Evolutionary conservation across 352 stramenopile genomes (phyloP).

Genomic region (Pythium pectinolyticum): DNA sequence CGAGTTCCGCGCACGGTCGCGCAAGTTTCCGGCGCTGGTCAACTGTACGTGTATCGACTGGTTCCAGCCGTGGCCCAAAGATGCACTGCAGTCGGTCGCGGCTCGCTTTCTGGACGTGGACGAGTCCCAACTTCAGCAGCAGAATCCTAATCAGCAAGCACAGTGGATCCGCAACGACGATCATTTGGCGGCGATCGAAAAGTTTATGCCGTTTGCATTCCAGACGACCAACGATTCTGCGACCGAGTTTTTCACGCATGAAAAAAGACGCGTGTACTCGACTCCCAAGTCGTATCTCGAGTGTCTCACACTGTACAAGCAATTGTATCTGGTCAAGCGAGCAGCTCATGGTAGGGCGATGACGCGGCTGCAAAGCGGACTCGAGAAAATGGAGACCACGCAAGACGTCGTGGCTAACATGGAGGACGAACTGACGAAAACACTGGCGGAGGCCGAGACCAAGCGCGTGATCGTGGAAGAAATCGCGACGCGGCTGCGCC

Average conservation of each 20-base stretch:
- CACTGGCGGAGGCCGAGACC: conserved; percentile 89
- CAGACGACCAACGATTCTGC: conserved; percentile 89
- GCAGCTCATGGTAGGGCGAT: conserved; percentile 60
- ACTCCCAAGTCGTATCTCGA: conserved; percentile 94
- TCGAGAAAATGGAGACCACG: conserved; percentile 91
- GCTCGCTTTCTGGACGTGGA: conserved; percentile 80
- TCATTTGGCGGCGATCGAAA: conserved; percentile 75
- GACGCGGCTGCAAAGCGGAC: conserved; percentile 78
- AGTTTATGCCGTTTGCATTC: conserved; percentile 94
- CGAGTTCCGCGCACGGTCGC: conserved; percentile 85
- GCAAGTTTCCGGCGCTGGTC: conserved; percentile 93
- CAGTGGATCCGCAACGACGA: conserved; percentile 38
- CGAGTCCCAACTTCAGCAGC: conserved; percentile 30
- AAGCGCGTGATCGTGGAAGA: conserved; percentile 93
- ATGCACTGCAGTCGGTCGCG: conserved; percentile 90
- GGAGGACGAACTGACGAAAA: conserved; percentile 90
- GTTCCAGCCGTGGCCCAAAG: conserved; percentile 92
- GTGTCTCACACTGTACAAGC: conserved; percentile 86
- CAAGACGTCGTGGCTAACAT: conserved; percentile 89
- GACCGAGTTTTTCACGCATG: conserved; percentile 68
- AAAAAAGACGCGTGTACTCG: conserved; percentile 89
- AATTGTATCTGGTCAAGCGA: conserved; percentile 75
- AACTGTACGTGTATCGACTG: conserved; percentile 94
- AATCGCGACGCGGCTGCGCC: conserved; percentile 87
- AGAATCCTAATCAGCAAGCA: too few species aligned